A percentile compares a stretch with the other conserved stretches of the same genome.
Conservation (phyloP, 352 stramenopile species). For the Phytophthora crassamura region DNA sequence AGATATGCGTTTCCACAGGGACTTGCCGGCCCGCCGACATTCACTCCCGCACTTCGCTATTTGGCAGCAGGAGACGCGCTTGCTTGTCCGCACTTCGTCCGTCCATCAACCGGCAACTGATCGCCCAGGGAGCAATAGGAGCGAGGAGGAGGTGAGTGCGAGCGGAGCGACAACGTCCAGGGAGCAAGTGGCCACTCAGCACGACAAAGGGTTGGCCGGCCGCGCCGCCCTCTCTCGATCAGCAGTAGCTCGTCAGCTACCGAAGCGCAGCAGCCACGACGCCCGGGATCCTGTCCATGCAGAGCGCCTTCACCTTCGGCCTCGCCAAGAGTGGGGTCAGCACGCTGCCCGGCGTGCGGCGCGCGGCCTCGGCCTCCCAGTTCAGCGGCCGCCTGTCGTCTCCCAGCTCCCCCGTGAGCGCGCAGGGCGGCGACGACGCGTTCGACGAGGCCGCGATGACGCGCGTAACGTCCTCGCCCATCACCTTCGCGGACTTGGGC, state of each 20-base stretch:
- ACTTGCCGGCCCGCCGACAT: conserved; percentile 16
- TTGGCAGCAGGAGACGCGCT: conserved; percentile 24
- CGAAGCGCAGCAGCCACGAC: conserved; percentile 7
- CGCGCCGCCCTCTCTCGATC: too few species aligned
- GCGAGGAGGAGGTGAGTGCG: too few species aligned
- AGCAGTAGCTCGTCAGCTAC: conserved; percentile 9
- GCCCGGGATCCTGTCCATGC: conserved; percentile 42
- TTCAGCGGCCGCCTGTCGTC: conserved; percentile 53
- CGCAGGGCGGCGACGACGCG: conserved; percentile 17
- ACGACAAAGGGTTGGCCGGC: too few species aligned
- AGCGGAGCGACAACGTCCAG: too few species aligned
- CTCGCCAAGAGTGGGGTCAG: conserved; percentile 76
- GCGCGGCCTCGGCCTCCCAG: conserved; percentile 69
- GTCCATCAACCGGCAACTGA: too few species aligned
- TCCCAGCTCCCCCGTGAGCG: conserved; percentile 36
- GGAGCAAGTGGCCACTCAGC: too few species aligned
- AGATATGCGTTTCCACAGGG: conserved; percentile 22
- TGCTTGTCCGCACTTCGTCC: conserved; percentile 11
- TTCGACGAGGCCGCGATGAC: conserved; percentile 28
- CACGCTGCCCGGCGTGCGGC: conserved; percentile 52
- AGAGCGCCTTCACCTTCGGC: conserved; percentile 58
- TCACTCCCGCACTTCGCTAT: conserved; percentile 32
- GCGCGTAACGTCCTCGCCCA: conserved; percentile 38
- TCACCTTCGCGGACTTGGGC: conserved; percentile 31
- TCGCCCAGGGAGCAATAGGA: too few species aligned